Evolutionary conservation across 148 eudicot species (phyloP), one percentile per base, ranked within the genome.

Genomic region (Fagopyrum tataricum): DNA sequence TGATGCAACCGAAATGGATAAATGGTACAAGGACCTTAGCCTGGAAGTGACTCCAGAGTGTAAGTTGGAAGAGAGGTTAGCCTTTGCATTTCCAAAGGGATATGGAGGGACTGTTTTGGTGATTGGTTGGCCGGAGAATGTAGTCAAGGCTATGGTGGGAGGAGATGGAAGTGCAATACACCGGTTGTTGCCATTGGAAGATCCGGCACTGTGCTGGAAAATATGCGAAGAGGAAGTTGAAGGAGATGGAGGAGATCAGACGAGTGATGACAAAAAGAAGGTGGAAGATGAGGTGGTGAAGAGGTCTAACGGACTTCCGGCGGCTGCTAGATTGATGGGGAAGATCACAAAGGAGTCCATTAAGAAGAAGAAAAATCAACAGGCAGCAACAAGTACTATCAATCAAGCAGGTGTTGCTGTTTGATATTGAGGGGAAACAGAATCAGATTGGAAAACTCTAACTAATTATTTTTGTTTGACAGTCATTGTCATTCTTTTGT

Each of bases 271-370:
- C 24, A 31, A 69, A 24, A 41, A 42, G 11, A 69, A 43, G 72
- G 21, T 41, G 51, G 14, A 43, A 69, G 72, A 41, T 4, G 72
- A 69, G 51, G 72, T 44, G 23, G 72, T 44, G 5, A 69, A 42
- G 49, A 44, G 72, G 49, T 11, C 47, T 17, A 41, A 69, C 6
- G 72, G 51, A 4, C 49, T 69, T 42, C 49, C 72, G 4, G 48
- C 7, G 24, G 72, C 72, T 9, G 72, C 72, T 13, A 62, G 68
- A 8, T 62, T 62, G n/a, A 62, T 62, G 68, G 68, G 68, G 68
- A 62, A 31, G 68, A 62, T 62, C 18, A 24, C 14, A 7, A 13
- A 46, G 49, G 49, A 46, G 49, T 10, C 13, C 12, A 8, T 46
- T 0, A 20, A 23, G 18, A 31, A 62, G 39, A 24, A 21, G 66